Evolutionary conservation across 1,284 basidiomycete genomes (phyloP).

Genomic region (Tilletiopsis washingtonensis): DNA sequence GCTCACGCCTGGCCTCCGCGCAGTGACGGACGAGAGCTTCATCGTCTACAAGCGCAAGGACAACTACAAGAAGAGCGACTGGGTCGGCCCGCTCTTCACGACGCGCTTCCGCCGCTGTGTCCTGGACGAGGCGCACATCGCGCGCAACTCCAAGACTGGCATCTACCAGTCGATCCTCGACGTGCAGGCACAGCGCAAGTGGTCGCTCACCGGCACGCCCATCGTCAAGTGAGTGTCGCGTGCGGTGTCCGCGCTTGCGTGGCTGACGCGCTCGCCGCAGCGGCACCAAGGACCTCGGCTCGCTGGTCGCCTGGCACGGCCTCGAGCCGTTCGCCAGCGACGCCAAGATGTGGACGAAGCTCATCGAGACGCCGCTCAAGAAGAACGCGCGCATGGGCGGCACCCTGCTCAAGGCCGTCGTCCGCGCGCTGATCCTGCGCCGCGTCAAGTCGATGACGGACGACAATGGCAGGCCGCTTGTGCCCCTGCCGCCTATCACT

Average conservation of each 20-base stretch:
- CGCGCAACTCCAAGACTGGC: slow-evolving; percentile 76
- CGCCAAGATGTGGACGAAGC: slow-evolving; percentile 53
- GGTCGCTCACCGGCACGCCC: slow-evolving; percentile 68
- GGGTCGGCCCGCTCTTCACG: background rate
- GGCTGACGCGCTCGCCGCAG: too few species aligned
- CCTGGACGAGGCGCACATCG: slow-evolving; percentile 76
- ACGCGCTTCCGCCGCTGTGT: slow-evolving; percentile 71
- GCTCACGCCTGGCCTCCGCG: too few species aligned
- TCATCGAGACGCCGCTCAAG: slow-evolving; percentile 57
- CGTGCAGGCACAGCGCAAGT: slow-evolving; percentile 57
- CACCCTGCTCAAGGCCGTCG: slow-evolving; percentile 58
- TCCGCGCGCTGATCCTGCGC: slow-evolving; percentile 71
- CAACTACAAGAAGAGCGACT: too few species aligned
- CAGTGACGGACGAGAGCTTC: too few species aligned
- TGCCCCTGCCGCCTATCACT: slow-evolving; percentile 5
- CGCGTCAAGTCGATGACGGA: slow-evolving; percentile 73
- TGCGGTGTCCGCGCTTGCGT: too few species aligned
- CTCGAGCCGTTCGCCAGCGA: slow-evolving; percentile 67
- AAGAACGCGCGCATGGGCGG: slow-evolving; percentile 3
- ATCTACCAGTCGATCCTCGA: slow-evolving; percentile 65
- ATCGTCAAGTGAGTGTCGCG: too few species aligned
- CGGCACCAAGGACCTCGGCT: slow-evolving; percentile 72
- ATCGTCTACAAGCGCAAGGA: too few species aligned
- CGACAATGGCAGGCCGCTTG: slow-evolving; percentile 4
- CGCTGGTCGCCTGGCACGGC: slow-evolving; percentile 68